These are phyloP conservation scores for Volutella citrinella DNA, from an alignment of 2,329 filamentous ascomycete genomes.

Conservation along the genomic window DNA sequence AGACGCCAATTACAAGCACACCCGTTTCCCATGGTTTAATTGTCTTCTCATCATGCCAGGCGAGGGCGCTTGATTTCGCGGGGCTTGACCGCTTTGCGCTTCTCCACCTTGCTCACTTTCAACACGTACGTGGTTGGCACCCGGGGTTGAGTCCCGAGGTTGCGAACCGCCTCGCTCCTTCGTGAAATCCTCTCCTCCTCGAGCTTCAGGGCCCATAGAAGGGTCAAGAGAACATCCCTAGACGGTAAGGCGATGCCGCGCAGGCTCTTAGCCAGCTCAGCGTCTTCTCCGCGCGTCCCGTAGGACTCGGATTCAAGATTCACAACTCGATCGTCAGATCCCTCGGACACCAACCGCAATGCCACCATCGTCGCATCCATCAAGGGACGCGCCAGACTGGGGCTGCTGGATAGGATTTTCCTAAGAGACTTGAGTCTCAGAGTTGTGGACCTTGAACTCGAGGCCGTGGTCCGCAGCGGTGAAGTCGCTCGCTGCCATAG, in stretches of 20 bases:
- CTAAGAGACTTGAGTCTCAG: slow-evolving; percentile 59
- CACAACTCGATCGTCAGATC: slow-evolving; percentile 45
- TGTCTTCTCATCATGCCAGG: slow-evolving; percentile 18
- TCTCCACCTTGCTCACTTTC: slow-evolving; percentile 19
- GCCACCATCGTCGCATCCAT: slow-evolving; percentile 71
- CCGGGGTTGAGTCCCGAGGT: slow-evolving; percentile 22
- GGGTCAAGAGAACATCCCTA: slow-evolving; percentile 45
- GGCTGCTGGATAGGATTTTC: slow-evolving; percentile 70
- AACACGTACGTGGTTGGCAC: slow-evolving; percentile 22
- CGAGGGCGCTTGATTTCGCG: slow-evolving; percentile 16
- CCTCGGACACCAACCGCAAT: slow-evolving; percentile 68
- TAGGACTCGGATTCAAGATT: slow-evolving; percentile 30
- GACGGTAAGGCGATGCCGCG: slow-evolving; percentile 41
- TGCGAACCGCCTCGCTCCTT: slow-evolving; percentile 18
- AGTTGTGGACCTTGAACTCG: slow-evolving; percentile 52
- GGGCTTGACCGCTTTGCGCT: slow-evolving; percentile 15
- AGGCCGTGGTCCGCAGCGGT: slow-evolving; percentile 51
- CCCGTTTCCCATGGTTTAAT: slow-evolving; percentile 10
- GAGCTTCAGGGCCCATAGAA: slow-evolving; percentile 44
- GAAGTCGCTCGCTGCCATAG: slow-evolving; percentile 47
- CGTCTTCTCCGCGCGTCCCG: slow-evolving; percentile 35
- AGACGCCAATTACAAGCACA: slow-evolving; percentile 14
- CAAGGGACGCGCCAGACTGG: slow-evolving; percentile 69
- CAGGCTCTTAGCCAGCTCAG: slow-evolving; percentile 35
- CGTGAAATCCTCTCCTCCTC: slow-evolving; percentile 37